Percentiles rank a stretch among this genome's conserved stretches.
phyloP scores from a whole-genome alignment of 1,284 basidiomycete genomes.

The Stereum hirsutum region DNA sequence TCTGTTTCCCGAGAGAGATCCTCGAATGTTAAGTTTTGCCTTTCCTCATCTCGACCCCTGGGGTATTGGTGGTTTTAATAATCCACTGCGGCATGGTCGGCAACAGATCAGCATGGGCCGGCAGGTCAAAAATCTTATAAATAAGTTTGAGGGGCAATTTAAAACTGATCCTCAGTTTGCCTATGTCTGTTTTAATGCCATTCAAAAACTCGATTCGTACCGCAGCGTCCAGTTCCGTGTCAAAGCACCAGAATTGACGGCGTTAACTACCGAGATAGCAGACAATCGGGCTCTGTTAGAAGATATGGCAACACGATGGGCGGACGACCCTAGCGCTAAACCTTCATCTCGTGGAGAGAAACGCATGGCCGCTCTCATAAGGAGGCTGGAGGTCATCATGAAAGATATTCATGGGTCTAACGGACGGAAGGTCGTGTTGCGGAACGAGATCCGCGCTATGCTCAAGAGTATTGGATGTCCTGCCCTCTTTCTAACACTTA shows the following conservation, averaged over 20 bases:
- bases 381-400: constrained; percentile 1
- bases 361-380: neutral
- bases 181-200: constrained; percentile 2
- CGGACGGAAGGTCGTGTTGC: neutral
- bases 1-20: constrained; percentile 4
- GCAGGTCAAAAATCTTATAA: constrained; percentile 2
- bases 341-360: neutral
- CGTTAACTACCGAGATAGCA: neutral
- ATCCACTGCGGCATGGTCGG: neutral
- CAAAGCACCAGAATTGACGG: neutral
- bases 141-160: neutral
- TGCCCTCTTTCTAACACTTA: too few relatives aligned
- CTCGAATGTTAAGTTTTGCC: constrained; percentile 2
- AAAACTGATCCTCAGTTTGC: neutral
- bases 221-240: neutral
- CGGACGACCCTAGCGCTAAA: neutral
- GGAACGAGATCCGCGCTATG: constrained; percentile 11
- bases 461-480: constrained; percentile 11
- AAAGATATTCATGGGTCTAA: constrained; percentile 2
- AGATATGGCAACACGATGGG: neutral
- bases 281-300: neutral
- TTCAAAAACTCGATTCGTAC: neutral
- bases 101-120: neutral
- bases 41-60: constrained; percentile 8
- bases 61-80: constrained; percentile 6